phyloP scores from a whole-genome alignment of 257 asterid genomes.

The Fraxinus excelsior region DNA sequence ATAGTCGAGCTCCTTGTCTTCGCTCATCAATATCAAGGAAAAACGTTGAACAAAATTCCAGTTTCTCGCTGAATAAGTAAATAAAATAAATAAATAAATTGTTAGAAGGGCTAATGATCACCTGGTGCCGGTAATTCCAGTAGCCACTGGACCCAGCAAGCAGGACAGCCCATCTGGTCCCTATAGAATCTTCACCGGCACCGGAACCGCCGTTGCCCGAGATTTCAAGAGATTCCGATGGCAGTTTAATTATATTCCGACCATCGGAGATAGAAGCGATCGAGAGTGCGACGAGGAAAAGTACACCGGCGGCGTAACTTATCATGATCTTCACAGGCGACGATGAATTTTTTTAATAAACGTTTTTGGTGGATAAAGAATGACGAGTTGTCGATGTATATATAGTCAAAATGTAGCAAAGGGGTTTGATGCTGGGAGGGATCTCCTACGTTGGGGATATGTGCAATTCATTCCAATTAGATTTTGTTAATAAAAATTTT shows the following conservation, averaged over 20 bases:
- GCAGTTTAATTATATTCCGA: constrained; percentile 61
- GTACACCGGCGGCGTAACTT: constrained; percentile 46
- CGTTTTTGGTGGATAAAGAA: not conserved
- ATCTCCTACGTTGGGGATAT: not conserved
- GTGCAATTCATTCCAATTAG: not conserved
- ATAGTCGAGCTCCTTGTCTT: not conserved
- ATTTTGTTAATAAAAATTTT: not conserved
- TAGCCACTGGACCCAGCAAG: constrained; percentile 91
- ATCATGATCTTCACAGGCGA: constrained; percentile 35
- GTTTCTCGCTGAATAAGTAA: not conserved
- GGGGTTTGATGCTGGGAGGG: not conserved
- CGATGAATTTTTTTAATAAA: not conserved
- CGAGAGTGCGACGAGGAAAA: constrained; percentile 51
- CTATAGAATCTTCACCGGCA: constrained; percentile 58
- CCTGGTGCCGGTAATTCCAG: constrained; percentile 99
- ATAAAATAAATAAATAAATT: not conserved
- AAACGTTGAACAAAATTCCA: not conserved
- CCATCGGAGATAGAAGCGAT: constrained; percentile 49
- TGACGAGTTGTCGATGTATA: constrained; percentile 7
- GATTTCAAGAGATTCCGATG: constrained; percentile 60
- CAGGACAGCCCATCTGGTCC: constrained; percentile 95
- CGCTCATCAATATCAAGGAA: not conserved
- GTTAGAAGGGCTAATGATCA: constrained; percentile 23
- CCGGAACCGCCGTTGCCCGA: constrained; percentile 38
- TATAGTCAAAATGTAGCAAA: constrained; percentile 22